A percentile compares a stretch with the other conserved stretches of the same genome.
phyloP scores from a whole-genome alignment of 2,329 filamentous ascomycete species.

The Beauveria rudraprayagi region DNA sequence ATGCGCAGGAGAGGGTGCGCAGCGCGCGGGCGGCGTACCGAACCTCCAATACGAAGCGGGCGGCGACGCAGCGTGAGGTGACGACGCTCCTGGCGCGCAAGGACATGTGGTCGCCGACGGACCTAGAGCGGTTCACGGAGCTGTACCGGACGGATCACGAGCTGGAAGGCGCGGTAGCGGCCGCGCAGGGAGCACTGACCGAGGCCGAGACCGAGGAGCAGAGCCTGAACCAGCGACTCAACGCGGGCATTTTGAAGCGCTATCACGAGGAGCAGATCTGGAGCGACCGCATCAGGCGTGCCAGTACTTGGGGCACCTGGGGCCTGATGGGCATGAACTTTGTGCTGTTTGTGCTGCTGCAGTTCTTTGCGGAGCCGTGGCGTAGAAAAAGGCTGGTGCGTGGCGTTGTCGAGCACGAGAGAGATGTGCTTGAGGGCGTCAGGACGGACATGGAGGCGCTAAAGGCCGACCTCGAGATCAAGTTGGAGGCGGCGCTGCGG shows the following conservation, averaged over 20 bases:
- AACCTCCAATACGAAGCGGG: conserved; percentile 72
- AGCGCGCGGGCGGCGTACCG: conserved; percentile 69
- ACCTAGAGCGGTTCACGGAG: conserved; percentile 89
- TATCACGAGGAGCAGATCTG: conserved; percentile 99
- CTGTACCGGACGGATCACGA: conserved; percentile 89
- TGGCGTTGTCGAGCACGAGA: conserved; percentile 74
- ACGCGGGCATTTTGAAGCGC: conserved; percentile 74
- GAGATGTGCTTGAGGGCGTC: conserved; percentile 45
- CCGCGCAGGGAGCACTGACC: conserved; percentile 63
- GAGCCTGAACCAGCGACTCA: conserved; percentile 65
- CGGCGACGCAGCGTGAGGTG: conserved; percentile 89
- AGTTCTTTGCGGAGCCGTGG: conserved; percentile 92
- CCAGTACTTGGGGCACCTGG: conserved; percentile 98
- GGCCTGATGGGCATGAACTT: conserved; percentile 97
- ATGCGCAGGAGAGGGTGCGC: conserved; percentile 59
- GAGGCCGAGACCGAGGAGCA: conserved; percentile 74
- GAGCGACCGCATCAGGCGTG: conserved; percentile 93
- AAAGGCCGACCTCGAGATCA: conserved; percentile 21
- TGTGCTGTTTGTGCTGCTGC: conserved; percentile 73
- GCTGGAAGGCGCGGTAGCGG: conserved; percentile 75
- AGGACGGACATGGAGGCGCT: conserved; percentile 31
- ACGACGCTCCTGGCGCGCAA: conserved; percentile 90
- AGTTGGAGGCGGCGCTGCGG: conserved; percentile 13
- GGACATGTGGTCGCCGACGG: conserved; percentile 77
- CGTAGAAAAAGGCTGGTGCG: conserved; percentile 70